Evolutionary conservation across 108 stramenopile genomes (phyloP), one percentile per base, ranked within the genome.

Genomic region (Pseudonitzschia multistriata): DNA sequence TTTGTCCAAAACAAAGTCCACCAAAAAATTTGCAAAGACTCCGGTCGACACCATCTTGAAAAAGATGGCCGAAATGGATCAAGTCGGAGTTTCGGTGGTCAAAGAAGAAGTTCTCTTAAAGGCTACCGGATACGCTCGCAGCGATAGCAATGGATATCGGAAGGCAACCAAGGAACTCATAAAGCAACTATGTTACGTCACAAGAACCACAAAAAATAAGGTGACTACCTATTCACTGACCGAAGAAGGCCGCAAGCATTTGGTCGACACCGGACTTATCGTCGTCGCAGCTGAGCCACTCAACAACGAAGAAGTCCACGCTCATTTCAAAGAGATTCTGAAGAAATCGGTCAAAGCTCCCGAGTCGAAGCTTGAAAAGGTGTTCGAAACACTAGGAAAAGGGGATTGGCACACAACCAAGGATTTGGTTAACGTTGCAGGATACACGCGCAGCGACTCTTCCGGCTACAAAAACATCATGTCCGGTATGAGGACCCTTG

Each of bases 41-140:
- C 37, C 62, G 19, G n/a, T n/a, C 0, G 62, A 63, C 7, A 7
- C 25, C 11, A 64, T 64, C 22, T 28, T 64, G 2, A 13, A 40
- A 14, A 48, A 64, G 14, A 64, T 64, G 63, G 63, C 39, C 4
- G 45, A 48, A 15, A 64, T 64, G 63, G 22, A 64, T 48, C 47
- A 27, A 29, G 14, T 64, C 22, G 63, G 63, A 14, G 29, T 47
- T 5, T 15, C 11, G 45, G 63, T 47, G 1, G 63, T 64, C 5
- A 64, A 19, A 3, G 63, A 64, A 35, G 15, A n/a, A 29, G 42
- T 48, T 29, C 35, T 64, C 42, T 39, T 64, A 0, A 22, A 64
- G 40, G 63, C 40, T 5, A 64, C 63, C 22, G 47, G 47, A 29
- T 64, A 64, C 28, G 63, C 63, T 10, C 21, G 63, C 11, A 0